Conservation (phyloP, 1,284 basidiomycete genomes). For the Irpex sp. region DNA sequence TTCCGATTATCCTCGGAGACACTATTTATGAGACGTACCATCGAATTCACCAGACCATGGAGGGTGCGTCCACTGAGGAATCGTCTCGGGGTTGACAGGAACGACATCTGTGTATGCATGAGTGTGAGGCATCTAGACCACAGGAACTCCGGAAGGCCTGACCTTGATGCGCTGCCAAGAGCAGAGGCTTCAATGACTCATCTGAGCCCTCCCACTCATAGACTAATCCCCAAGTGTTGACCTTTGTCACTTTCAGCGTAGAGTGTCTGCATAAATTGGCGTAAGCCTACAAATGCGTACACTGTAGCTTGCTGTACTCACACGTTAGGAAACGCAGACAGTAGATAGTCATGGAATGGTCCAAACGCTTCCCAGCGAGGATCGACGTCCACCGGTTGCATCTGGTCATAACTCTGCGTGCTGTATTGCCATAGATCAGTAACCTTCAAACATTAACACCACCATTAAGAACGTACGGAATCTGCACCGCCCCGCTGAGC, state of each 20-base stretch:
- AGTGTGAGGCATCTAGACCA: neutral
- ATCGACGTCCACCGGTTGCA: slow-evolving; percentile 38
- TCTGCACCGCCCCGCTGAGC: slow-evolving; percentile 44
- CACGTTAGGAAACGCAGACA: slow-evolving; percentile 35
- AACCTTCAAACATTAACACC: neutral
- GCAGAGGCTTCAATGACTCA: slow-evolving; percentile 51
- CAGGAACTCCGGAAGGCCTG: neutral
- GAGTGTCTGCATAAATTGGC: slow-evolving; percentile 35
- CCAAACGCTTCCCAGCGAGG: slow-evolving; percentile 39
- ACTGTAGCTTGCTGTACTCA: slow-evolving; percentile 20
- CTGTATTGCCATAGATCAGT: slow-evolving; percentile 11
- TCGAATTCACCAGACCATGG: slow-evolving; percentile 34
- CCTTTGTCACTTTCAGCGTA: slow-evolving; percentile 44
- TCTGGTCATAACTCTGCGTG: slow-evolving; percentile 36
- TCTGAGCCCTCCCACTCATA: slow-evolving; percentile 60
- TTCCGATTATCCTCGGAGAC: too few relatives aligned
- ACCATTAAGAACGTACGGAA: slow-evolving; percentile 27
- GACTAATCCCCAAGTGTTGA: slow-evolving; percentile 62
- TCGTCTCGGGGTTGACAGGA: slow-evolving; percentile 48
- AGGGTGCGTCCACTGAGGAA: slow-evolving; percentile 42
- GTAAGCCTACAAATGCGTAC: neutral
- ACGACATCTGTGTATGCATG: slow-evolving; percentile 39
- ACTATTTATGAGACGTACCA: slow-evolving; percentile 13
- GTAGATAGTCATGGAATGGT: slow-evolving; percentile 38
- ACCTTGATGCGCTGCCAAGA: slow-evolving; percentile 66